These are phyloP conservation scores for Coprinellus aureogranulatus DNA, from an alignment of 768 basidiomycete genomes.

Conservation along the genomic window DNA sequence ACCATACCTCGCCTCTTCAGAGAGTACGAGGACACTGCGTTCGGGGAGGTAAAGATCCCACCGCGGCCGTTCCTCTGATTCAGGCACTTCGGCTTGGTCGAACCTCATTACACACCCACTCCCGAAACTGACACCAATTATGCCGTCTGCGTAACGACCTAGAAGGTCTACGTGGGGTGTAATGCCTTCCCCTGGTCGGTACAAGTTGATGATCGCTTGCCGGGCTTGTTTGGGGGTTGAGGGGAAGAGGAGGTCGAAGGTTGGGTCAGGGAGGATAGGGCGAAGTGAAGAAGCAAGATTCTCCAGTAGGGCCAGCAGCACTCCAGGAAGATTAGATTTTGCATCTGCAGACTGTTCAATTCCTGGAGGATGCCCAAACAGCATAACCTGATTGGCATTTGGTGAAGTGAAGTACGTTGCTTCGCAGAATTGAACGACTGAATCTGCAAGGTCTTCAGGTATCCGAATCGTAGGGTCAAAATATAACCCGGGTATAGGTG, in stretches of 20 bases:
- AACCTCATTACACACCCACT: constrained; percentile 84
- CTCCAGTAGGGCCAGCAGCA: constrained; percentile 53
- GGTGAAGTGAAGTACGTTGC: constrained; percentile 50
- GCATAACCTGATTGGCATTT: constrained; percentile 78
- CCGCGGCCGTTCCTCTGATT: constrained; percentile 14
- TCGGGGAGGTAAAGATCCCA: constrained; percentile 73
- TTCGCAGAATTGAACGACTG: constrained; percentile 51
- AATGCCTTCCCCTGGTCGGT: constrained; percentile 87
- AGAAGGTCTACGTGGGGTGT: constrained; percentile 84
- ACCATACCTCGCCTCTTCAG: constrained; percentile 75
- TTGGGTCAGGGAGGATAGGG: constrained; percentile 47
- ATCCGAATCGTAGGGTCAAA: constrained; percentile 53
- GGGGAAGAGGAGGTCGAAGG: constrained; percentile 63
- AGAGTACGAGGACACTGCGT: constrained; percentile 73
- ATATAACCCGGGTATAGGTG: constrained; percentile 62
- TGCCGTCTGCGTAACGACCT: constrained; percentile 82
- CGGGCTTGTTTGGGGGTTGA: constrained; percentile 47
- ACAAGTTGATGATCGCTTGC: constrained; percentile 89
- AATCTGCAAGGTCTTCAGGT: constrained; percentile 49
- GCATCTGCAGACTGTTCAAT: constrained; percentile 19
- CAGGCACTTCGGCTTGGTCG: constrained; percentile 23
- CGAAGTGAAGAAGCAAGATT: constrained; percentile 47
- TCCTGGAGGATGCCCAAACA: constrained; percentile 58
- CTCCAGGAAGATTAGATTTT: constrained; percentile 48
- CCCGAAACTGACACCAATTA: constrained; percentile 81